phyloP scores from a whole-genome alignment of 2,329 filamentous ascomycete species.

The Penicillium corylophilum region DNA sequence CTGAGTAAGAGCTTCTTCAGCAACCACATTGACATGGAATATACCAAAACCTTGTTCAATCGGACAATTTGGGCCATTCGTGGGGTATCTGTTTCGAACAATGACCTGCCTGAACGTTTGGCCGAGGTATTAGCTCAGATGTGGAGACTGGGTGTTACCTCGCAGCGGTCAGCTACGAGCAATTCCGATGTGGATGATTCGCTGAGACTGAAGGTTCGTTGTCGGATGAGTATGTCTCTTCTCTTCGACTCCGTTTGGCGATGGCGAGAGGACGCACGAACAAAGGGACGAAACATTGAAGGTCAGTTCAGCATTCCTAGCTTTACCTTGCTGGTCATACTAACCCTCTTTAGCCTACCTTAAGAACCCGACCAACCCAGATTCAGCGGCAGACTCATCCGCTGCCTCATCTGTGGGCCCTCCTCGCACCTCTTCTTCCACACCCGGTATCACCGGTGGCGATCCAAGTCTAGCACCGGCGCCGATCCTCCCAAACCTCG shows the following conservation, averaged over 20 bases:
- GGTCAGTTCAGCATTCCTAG: conserved; percentile 44
- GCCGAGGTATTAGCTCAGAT: conserved; percentile 66
- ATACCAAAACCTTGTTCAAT: conserved; percentile 58
- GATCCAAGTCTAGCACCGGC: conserved; percentile 48
- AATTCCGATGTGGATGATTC: conserved; percentile 42
- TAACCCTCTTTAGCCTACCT: conserved; percentile 56
- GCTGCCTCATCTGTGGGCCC: conserved; percentile 59
- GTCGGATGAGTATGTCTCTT: conserved; percentile 66
- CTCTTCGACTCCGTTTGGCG: conserved; percentile 68
- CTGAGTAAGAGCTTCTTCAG: conserved; percentile 66
- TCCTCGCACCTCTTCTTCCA: conserved; percentile 36
- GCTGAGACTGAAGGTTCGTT: conserved; percentile 63
- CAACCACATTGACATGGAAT: conserved; percentile 54
- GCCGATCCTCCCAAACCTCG: conserved; percentile 34
- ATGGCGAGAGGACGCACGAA: conserved; percentile 66
- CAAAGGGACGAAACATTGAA: conserved; percentile 69
- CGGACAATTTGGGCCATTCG: conserved; percentile 60
- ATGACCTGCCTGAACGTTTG: conserved; percentile 63
- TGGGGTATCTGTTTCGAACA: conserved; percentile 59
- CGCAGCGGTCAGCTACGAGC: conserved; percentile 26
- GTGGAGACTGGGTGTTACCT: conserved; percentile 54
- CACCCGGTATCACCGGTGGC: conserved; percentile 35
- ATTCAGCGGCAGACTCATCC: conserved; percentile 72
- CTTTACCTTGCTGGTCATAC: conserved; percentile 15
- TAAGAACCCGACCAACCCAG: conserved; percentile 82